Evolutionary conservation across 192 early-diverging fungal genomes (phyloP), one percentile per base, ranked within the genome.

Genomic region (Entomortierella chlamydospora): DNA sequence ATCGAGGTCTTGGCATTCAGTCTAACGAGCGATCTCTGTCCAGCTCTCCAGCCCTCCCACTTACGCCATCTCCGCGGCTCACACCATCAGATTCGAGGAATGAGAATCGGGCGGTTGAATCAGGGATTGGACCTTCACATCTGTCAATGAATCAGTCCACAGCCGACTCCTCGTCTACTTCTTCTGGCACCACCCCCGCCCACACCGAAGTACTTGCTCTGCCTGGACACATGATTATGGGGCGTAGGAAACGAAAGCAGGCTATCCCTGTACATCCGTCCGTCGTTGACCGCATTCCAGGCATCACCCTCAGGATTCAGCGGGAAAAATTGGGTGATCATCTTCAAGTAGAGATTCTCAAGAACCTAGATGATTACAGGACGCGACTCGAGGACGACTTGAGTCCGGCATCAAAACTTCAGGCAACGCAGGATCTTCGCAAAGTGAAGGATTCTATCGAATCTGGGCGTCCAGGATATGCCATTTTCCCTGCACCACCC

Each of bases 271-370:
- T 79, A 10, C 68, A 70, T 41, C 62, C 76, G 0, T 79, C 76
- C 3, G 50, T 79, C 10, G 68, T 79, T 11, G 68, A 64, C 2
- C 76, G 76, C 23, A 79, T 79, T 34, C 76, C 76, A n/a, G 76
- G 76, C 2, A 79, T 79, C 31, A 79, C 76, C 1, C 56, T 79
- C 29, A 50, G 68, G 42, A 66, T 79, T n/a, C 76, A 79, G 22
- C 76, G 67, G 12, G 76, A 79, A 37, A 45, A 47, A 9, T 49
- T 64, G n/a, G 68, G 68, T 9, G 64, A 67, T 30, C 68, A 70
- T 30, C 56, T 79, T 28, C 57, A 79, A 47, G 76, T 79, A 25
- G 76, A 79, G 52, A 79, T 79, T 37, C 76, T 79, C 11, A 79
- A 79, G 26, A 70, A 70, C 33, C 10, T 79, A 20, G 67, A 70